Evolutionary conservation across 768 basidiomycete genomes (phyloP), one percentile per base, ranked within the genome.

Genomic region (Lanmaoa pseudosensibilis): DNA sequence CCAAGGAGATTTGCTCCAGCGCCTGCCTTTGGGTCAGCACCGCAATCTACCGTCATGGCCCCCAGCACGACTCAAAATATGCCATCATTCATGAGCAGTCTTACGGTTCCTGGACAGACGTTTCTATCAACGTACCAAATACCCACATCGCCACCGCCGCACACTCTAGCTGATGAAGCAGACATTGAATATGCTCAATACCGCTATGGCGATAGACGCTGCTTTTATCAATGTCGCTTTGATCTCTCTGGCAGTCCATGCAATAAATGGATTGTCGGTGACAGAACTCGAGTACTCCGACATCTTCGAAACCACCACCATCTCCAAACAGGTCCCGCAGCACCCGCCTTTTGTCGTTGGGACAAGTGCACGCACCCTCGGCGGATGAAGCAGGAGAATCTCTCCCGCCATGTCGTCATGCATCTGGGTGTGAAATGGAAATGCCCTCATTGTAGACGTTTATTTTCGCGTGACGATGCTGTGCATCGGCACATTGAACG

Each of bases 401-500:
- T 71, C 3, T 60, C 71, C 2, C 69, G 70, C 10, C 70, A 71
- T 41, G 52, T 71, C 15, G 61, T 71, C 49, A 67, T 53, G 58
- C 70, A 71, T 52, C 47, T 71, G 5, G 63, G 65, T 7, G 63
- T 71, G 44, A 73, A 67, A 51, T 73, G 67, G 69, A 52, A 43
- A 46, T 73, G 70, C 27, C 63, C 63, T 13, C 65, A 65, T 52
- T 71, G 70, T 25, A 50, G 46, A 19, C 58, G 48, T 38, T 55
- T 57, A 52, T 64, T 73, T 21, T 71, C 70, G 50, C 70, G 70
- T 56, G 71, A 73, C 16, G 70, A 71, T 56, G 71, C 70, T 36
- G 65, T 71, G 40, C 63, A 64, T 46, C 65, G 70, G 7, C 70
- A 71, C 49, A 60, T 73, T 23, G 67, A 71, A 57, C 69, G 69